These are phyloP conservation scores for Colletotrichum graminicola DNA, from an alignment of 2,329 filamentous ascomycete species.

Conservation along the genomic window DNA sequence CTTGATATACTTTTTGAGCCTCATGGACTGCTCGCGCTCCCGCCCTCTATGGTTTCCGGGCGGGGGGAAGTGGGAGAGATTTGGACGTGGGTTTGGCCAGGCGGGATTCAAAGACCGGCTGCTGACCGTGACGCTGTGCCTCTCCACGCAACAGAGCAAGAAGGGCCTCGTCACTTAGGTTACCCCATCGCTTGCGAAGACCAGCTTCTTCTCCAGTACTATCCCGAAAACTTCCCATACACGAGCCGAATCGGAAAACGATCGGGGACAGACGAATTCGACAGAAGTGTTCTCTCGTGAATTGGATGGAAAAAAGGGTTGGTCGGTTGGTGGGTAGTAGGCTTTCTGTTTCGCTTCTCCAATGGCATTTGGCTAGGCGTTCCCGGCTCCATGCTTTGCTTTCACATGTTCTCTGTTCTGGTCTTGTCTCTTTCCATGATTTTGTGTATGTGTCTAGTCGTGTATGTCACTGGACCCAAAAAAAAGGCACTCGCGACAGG, in stretches of 20 bases:
- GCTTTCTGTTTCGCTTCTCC: conserved; percentile 26
- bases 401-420: conserved; percentile 22
- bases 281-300: conserved; percentile 4
- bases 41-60: background rate
- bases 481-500: background rate
- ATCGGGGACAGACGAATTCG: conserved; percentile 26
- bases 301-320: conserved; percentile 6
- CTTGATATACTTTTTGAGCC: conserved; percentile 6
- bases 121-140: conserved; percentile 36
- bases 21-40: background rate
- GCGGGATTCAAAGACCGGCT: conserved; percentile 27
- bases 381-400: conserved; percentile 35
- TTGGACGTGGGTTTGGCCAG: conserved; percentile 2
- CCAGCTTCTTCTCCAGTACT: conserved; percentile 10
- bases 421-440: conserved; percentile 16
- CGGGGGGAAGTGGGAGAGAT: background rate
- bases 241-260: conserved; percentile 12
- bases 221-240: conserved; percentile 10
- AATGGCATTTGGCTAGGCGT: conserved; percentile 43
- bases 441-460: conserved; percentile 2
- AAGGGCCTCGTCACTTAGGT: conserved; percentile 55
- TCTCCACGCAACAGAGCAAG: conserved; percentile 50
- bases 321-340: conserved; percentile 7
- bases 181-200: conserved; percentile 22
- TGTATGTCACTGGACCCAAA: conserved; percentile 25